Base-by-base conservation (phyloP, 805 yeast genomes). In the Wickerhamomyces hampshirensis region DNA sequence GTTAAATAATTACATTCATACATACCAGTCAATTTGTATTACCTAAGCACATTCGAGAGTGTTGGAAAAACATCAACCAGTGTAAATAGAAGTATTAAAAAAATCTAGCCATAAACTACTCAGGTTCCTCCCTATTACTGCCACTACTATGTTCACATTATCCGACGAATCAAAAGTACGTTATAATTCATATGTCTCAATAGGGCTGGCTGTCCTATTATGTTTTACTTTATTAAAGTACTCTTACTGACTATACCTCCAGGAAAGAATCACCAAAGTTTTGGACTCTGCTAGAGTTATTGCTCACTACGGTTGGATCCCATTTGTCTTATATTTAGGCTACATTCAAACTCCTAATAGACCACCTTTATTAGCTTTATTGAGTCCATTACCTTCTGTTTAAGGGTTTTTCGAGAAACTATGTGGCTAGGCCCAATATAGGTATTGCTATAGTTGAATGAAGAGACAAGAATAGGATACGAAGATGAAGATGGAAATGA, bases 301-400 rank as follows among this genome's bases (percentile, higher is more conserved):
- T 55, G 84, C 91, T 40, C 98, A 94, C 66, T 93, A 88, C 65
- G 97, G 98, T 31, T 93, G 95, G 86, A 81, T 93, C 54, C 98
- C 98, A 39, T 84, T 93, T 59, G 81, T 93, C 48, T 70, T 93
- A 58, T 93, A 93, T 71, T 69, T 93, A 52, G 98, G 93, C 32
- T 83, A 88, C 88, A 62, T 75, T 39, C 77, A 85, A 50, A 80
- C 91, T 46, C 71, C 87, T 38, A 83, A 82, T 63, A 85, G 83
- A 65, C 97, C 97, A 46, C 78, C 79, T 47, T 68, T 91, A 57
- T 71, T 91, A 62, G 70, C 67, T 55, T 71, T 84, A 52, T 70
- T 84, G 51, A 80, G 89, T 46, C 94, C 95, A 34, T 71, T 85
- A 52, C 93, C 94, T 48, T 73, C 84, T 46, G 83, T 77, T 54